Conservation (phyloP, 2,329 filamentous ascomycete species). For the Bretziella fagacearum region DNA sequence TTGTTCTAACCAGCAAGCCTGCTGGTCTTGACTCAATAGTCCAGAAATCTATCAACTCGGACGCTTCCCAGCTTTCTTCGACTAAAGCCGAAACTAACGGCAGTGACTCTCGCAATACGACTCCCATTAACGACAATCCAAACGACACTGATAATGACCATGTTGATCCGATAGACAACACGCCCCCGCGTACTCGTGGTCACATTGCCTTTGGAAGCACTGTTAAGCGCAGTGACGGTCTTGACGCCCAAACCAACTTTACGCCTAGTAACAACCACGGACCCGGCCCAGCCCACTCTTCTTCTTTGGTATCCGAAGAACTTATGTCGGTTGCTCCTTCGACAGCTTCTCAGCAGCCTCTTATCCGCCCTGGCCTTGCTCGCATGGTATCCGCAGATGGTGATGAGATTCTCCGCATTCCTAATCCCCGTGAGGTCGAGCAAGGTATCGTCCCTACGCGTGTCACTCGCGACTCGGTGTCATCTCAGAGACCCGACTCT, state of each 20-base stretch:
- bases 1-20: conserved; percentile 22
- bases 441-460: conserved; percentile 53
- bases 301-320: conserved; percentile 18
- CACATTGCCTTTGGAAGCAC: conserved; percentile 52
- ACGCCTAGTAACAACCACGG: conserved; percentile 7
- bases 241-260: conserved; percentile 19
- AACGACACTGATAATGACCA: not conserved
- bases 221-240: conserved; percentile 41
- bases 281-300: conserved; percentile 1
- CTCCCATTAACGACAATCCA: conserved; percentile 2
- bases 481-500: conserved; percentile 6
- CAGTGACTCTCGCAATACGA: conserved; percentile 4
- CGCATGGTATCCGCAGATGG: conserved; percentile 48
- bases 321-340: conserved; percentile 30
- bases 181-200: conserved; percentile 1
- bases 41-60: conserved; percentile 14
- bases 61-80: conserved; percentile 5
- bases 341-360: conserved; percentile 1
- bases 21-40: conserved; percentile 21
- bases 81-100: conserved; percentile 8
- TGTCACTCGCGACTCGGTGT: conserved; percentile 19
- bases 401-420: conserved; percentile 66
- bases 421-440: conserved; percentile 80
- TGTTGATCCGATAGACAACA: conserved; percentile 5
- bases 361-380: conserved; percentile 7